These are phyloP conservation scores for Lasiodiplodia hormozganensis DNA, from an alignment of 2,329 filamentous ascomycete species.

Conservation along the genomic window DNA sequence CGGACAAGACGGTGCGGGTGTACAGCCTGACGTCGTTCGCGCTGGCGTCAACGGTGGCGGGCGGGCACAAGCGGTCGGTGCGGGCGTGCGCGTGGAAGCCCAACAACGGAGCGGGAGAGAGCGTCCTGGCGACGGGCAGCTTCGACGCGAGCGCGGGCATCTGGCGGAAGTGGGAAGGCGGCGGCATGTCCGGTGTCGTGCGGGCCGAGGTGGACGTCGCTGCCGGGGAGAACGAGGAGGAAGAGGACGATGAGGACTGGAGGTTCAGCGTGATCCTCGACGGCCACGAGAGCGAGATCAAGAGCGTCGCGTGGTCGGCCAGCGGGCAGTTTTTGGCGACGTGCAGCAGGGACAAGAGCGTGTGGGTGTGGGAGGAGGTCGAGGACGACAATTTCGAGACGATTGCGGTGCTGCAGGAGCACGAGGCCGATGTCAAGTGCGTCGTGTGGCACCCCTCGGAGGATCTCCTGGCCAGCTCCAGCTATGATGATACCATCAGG, in stretches of 20 bases:
- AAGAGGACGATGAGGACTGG: conserved; percentile 79
- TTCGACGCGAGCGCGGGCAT: conserved; percentile 90
- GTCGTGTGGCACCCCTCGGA: conserved; percentile 87
- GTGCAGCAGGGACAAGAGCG: conserved; percentile 88
- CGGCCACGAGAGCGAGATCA: conserved; percentile 93
- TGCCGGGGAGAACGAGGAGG: conserved; percentile 41
- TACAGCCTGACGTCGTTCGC: conserved; percentile 85
- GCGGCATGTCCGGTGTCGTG: conserved; percentile 46
- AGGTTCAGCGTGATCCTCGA: conserved; percentile 91
- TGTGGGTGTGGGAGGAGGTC: conserved; percentile 99
- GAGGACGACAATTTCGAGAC: conserved; percentile 97
- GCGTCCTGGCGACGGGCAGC: conserved; percentile 87
- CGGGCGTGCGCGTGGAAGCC: conserved; percentile 89
- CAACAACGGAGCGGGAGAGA: conserved; percentile 61
- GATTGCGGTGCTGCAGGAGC: conserved; percentile 90
- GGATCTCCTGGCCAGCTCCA: conserved; percentile 83
- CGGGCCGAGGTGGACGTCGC: neutral
- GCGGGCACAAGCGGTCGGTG: conserved; percentile 91
- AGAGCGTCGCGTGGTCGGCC: conserved; percentile 77
- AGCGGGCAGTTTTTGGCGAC: conserved; percentile 83
- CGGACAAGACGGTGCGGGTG: conserved; percentile 84
- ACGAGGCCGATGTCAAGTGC: conserved; percentile 93
- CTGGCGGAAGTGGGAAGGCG: conserved; percentile 72
- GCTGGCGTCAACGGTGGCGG: conserved; percentile 78
- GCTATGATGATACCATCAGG: conserved; percentile 90